A percentile compares a stretch with the other conserved stretches of the same genome.
These are phyloP conservation scores for Casuarina equisetifolia DNA, from an alignment of 306 rosid genomes.

Conservation along the genomic window DNA sequence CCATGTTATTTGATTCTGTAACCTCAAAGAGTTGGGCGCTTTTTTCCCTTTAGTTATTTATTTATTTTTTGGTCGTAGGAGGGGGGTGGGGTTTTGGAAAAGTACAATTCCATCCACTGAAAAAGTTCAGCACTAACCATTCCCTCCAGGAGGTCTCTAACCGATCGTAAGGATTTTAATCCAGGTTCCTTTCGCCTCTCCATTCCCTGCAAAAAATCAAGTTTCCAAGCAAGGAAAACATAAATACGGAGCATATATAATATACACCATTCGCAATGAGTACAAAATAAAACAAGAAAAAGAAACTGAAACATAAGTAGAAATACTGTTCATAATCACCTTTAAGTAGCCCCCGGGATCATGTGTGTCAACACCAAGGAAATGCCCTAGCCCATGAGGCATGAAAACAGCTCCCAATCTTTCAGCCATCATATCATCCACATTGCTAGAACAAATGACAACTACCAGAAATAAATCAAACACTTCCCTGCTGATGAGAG, in stretches of 20 bases:
- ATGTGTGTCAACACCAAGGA: constrained; percentile 91
- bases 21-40: not conserved
- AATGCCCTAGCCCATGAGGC: constrained; percentile 97
- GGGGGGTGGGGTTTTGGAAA: not conserved
- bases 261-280: not conserved
- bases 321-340: constrained; percentile 42
- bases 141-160: constrained; percentile 68
- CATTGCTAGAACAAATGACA: constrained; percentile 50
- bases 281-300: constrained; percentile 16
- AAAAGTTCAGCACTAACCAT: constrained; percentile 58
- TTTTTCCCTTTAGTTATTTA: no score
- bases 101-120: constrained; percentile 4
- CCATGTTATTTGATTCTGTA: not conserved
- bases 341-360: constrained; percentile 93
- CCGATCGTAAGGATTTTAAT: constrained; percentile 66
- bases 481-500: not conserved
- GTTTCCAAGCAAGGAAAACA: constrained; percentile 20
- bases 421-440: constrained; percentile 67
- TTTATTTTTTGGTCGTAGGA: no score
- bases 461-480: constrained; percentile 1
- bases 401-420: constrained; percentile 78
- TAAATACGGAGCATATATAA: not conserved
- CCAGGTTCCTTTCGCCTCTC: constrained; percentile 80
- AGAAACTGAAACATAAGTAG: constrained; percentile 7
- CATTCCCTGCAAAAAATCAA: constrained; percentile 47